A percentile compares a stretch with the other conserved stretches of the same genome.
Conservation (phyloP, 148 eudicot species). For the Dianthus caryophyllus region DNA sequence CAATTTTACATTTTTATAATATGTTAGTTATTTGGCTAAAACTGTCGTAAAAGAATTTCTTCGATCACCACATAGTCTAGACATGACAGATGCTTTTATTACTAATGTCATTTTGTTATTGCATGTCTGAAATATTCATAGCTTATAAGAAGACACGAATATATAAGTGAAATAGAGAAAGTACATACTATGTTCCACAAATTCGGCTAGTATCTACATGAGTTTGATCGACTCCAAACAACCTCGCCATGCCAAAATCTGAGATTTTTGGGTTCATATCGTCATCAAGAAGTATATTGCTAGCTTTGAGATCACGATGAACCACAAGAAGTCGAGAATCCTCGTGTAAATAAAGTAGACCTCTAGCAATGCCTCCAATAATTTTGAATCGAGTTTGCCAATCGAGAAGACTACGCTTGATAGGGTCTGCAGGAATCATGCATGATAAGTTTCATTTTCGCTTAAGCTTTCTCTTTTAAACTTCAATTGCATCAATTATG, state of each 20-base stretch:
- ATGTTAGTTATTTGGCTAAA: no score
- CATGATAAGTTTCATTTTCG: no score
- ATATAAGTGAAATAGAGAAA: no score
- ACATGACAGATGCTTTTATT: no score
- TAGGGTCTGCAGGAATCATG: slow-evolving; percentile 31
- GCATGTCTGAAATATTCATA: no score
- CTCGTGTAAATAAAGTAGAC: slow-evolving; percentile 52
- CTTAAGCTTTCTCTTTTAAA: no score
- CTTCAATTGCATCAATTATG: no score
- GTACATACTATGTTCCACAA: slow-evolving; percentile 51
- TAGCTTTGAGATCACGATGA: slow-evolving; percentile 56
- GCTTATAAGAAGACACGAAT: no score
- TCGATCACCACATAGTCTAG: no score
- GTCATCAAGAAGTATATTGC: slow-evolving; percentile 41
- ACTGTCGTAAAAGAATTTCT: no score
- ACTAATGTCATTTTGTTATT: no score
- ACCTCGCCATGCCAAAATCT: slow-evolving; percentile 55
- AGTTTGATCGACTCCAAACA: slow-evolving; percentile 46
- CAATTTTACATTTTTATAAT: no score
- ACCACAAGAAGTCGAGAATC: slow-evolving; percentile 52
- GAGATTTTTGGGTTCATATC: slow-evolving; percentile 53
- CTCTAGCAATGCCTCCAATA: slow-evolving; percentile 49
- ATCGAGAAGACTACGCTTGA: slow-evolving; percentile 30
- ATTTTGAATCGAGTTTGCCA: slow-evolving; percentile 51
- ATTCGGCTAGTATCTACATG: slow-evolving; percentile 38